Evolutionary conservation across 306 rosid species (phyloP).

Genomic region (Mimosa pudica): DNA sequence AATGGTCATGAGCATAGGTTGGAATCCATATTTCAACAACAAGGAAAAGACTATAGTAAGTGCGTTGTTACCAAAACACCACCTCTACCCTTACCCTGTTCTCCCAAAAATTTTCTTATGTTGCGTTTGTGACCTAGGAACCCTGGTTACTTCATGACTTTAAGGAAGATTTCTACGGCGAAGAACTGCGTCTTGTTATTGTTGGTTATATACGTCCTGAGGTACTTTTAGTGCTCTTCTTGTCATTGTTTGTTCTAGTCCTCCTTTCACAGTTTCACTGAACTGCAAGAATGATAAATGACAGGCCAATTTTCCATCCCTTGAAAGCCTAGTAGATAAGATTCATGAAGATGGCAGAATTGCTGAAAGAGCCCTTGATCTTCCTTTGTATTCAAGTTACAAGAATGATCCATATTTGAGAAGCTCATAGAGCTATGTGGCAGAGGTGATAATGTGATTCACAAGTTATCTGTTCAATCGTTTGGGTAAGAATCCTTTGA

Average conservation of each 20-base stretch:
- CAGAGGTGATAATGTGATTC: neutral
- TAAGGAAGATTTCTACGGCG: slow-evolving; percentile 74
- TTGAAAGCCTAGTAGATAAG: slow-evolving; percentile 73
- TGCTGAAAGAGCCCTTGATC: slow-evolving; percentile 87
- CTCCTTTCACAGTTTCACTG: slow-evolving; percentile 32
- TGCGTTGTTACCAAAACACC: slow-evolving; percentile 12
- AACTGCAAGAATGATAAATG: slow-evolving; percentile 30
- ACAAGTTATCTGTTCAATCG: neutral
- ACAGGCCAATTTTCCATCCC: slow-evolving; percentile 82
- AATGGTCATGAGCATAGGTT: slow-evolving; percentile 95
- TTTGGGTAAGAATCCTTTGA: neutral
- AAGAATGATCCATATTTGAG: slow-evolving; percentile 61
- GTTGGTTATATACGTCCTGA: slow-evolving; percentile 92
- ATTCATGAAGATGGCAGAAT: slow-evolving; percentile 74
- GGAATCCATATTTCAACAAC: slow-evolving; percentile 91
- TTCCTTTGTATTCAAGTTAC: slow-evolving; percentile 72
- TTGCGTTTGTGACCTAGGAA: slow-evolving; percentile 55
- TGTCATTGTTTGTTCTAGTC: neutral
- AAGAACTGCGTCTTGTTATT: slow-evolving; percentile 77
- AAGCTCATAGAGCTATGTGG: slow-evolving; percentile 24
- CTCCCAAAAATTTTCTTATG: slow-evolving; percentile 21
- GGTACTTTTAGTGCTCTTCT: slow-evolving; percentile 48
- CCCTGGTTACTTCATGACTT: slow-evolving; percentile 97
- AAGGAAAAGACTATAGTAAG: slow-evolving; percentile 88
- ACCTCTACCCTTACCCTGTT: slow-evolving; percentile 24